phyloP scores from a whole-genome alignment of 176 grass and related monocot species.

The Miscanthus lutarioriparius region DNA sequence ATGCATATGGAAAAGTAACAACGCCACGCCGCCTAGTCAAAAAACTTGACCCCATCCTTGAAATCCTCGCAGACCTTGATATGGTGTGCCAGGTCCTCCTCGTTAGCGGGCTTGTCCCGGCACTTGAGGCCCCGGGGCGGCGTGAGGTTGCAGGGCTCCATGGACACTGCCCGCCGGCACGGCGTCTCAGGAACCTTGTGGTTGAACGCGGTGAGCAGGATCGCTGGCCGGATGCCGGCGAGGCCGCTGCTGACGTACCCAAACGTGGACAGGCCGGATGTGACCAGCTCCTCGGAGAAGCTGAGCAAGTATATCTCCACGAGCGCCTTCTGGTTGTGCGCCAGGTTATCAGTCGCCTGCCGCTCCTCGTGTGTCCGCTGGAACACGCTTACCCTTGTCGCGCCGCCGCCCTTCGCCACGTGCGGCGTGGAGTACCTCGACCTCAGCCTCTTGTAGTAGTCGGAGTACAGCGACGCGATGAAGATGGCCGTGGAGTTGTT shows the following conservation, averaged over 20 bases:
- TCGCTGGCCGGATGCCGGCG: constrained; percentile 39
- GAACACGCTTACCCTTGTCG: constrained; percentile 36
- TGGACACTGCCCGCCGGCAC: constrained; percentile 26
- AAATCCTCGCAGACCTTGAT: constrained; percentile 47
- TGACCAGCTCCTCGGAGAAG: constrained; percentile 49
- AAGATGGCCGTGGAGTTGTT: constrained; percentile 35
- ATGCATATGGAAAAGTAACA: neutral
- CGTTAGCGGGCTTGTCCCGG: neutral
- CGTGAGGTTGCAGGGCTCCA: constrained; percentile 41
- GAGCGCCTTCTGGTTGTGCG: constrained; percentile 63
- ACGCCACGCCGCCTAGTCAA: neutral
- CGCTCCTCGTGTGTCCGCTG: constrained; percentile 56
- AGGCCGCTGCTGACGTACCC: constrained; percentile 55
- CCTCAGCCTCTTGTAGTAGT: constrained; percentile 43
- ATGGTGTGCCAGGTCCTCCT: constrained; percentile 3
- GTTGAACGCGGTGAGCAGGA: neutral
- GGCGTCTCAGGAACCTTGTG: neutral
- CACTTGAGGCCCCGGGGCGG: constrained; percentile 13
- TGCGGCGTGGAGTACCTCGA: constrained; percentile 43
- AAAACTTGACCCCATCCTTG: neutral
- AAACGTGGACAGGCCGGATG: constrained; percentile 55
- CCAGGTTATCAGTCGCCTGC: constrained; percentile 32
- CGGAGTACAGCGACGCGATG: constrained; percentile 33
- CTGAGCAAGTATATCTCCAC: constrained; percentile 65
- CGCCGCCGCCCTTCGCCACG: neutral